Evolutionary conservation across 805 yeast species (phyloP).

Genomic region (Saccharomycopsis schoenii): DNA sequence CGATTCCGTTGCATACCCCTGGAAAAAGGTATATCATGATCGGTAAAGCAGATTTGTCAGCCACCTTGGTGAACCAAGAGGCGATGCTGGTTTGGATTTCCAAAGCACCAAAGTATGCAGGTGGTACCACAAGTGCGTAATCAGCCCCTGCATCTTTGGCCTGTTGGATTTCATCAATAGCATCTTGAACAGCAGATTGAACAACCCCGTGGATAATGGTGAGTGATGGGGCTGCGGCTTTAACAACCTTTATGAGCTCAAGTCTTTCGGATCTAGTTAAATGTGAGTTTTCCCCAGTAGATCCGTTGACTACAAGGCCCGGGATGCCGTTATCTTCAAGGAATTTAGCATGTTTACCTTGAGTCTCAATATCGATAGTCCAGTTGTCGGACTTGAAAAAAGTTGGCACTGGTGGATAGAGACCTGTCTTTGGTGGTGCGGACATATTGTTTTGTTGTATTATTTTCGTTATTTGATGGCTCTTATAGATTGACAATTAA

Average conservation of each 20-base stretch:
- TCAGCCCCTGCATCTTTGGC: conserved; percentile 29
- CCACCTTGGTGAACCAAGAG: conserved; percentile 26
- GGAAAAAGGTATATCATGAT: conserved; percentile 31
- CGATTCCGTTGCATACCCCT: conserved; percentile 29
- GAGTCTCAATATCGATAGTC: conserved; percentile 25
- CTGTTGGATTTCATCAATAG: conserved; percentile 23
- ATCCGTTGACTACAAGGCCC: conserved; percentile 31
- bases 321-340: conserved; percentile 24
- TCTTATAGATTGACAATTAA: too few species aligned
- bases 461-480: neutral
- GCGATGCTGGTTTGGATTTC: conserved; percentile 27
- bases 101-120: conserved; percentile 28
- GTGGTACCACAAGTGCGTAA: conserved; percentile 26
- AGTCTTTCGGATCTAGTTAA: conserved; percentile 27
- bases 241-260: conserved; percentile 23
- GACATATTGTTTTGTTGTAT: neutral
- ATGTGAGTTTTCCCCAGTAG: conserved; percentile 33
- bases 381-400: conserved; percentile 37
- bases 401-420: conserved; percentile 47
- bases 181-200: conserved; percentile 23
- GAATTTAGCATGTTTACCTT: conserved; percentile 26
- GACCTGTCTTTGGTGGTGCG: conserved; percentile 29
- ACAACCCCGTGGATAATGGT: conserved; percentile 30
- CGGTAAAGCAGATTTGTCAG: conserved; percentile 28
- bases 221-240: conserved; percentile 27